Conservation (phyloP, 805 yeast genomes). For the Starmerella vitae region DNA sequence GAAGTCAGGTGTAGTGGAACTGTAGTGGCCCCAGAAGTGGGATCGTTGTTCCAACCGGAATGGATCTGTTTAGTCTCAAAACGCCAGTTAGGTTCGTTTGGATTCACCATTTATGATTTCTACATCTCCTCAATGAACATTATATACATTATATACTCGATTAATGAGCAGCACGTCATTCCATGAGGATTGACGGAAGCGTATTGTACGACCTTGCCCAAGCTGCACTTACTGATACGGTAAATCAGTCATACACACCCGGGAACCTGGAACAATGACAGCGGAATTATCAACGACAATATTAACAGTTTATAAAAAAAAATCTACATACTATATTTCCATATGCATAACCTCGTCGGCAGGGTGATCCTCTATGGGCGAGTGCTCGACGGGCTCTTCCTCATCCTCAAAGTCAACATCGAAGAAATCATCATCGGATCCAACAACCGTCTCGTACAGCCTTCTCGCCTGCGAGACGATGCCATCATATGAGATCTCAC, state of each 20-base stretch:
- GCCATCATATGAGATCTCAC: slow-evolving; percentile 87
- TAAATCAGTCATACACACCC: no score
- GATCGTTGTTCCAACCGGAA: slow-evolving; percentile 75
- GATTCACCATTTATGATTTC: no score
- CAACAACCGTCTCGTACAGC: slow-evolving; percentile 66
- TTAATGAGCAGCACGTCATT: no score
- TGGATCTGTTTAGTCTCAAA: slow-evolving; percentile 79
- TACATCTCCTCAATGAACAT: no score
- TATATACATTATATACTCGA: no score
- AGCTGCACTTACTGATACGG: no score
- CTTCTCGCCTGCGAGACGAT: slow-evolving; percentile 66
- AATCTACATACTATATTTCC: slow-evolving; percentile 19
- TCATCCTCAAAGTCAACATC: slow-evolving; percentile 95
- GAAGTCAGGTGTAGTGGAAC: slow-evolving; percentile 88
- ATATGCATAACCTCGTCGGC: slow-evolving; percentile 24
- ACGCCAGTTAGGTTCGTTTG: slow-evolving; percentile 11
- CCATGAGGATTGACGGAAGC: no score
- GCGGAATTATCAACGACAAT: no score
- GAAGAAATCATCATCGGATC: slow-evolving; percentile 89
- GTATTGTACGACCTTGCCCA: no score
- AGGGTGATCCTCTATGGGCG: slow-evolving; percentile 25
- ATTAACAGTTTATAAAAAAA: slow-evolving; percentile 2
- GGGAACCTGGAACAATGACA: no score
- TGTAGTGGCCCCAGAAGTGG: slow-evolving; percentile 62
- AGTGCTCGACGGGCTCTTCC: slow-evolving; percentile 40